These are phyloP conservation scores for Nicotiana otophora DNA, from an alignment of 257 asterid species.

Conservation along the genomic window DNA sequence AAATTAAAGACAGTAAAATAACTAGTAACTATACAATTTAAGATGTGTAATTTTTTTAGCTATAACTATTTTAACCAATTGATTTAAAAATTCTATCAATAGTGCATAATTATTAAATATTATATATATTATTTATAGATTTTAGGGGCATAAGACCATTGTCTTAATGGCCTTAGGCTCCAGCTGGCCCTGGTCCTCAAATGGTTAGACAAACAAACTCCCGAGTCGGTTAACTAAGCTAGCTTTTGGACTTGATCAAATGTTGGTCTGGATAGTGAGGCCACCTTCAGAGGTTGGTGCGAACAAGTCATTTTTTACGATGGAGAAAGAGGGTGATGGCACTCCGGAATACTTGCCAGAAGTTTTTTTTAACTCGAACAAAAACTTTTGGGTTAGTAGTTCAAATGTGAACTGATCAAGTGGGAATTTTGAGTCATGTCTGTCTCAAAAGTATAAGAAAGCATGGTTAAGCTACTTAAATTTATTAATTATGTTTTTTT, in stretches of 20 bases:
- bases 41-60: no score
- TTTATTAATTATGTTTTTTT: no score
- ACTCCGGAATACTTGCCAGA: slow-evolving; percentile 14
- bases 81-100: no score
- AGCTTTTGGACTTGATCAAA: slow-evolving; percentile 16
- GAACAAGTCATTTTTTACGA: neutral
- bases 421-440: slow-evolving; percentile 9
- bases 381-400: neutral
- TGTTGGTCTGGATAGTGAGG: slow-evolving; percentile 21
- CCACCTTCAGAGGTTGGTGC: slow-evolving; percentile 6
- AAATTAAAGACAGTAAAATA: no score
- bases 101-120: no score
- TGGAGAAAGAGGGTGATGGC: neutral
- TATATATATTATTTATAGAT: no score
- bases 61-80: no score
- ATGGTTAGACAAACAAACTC: slow-evolving; percentile 19
- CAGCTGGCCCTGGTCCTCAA: neutral
- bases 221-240: slow-evolving; percentile 15
- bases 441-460: neutral
- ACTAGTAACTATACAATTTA: no score
- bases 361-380: slow-evolving; percentile 13
- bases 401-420: slow-evolving; percentile 10
- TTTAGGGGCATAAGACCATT: no score
- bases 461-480: no score
- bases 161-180: no score